Percentiles rank a stretch among this genome's conserved stretches.
phyloP scores from a whole-genome alignment of 345 rosid species.

The Orychophragmus violaceus region DNA sequence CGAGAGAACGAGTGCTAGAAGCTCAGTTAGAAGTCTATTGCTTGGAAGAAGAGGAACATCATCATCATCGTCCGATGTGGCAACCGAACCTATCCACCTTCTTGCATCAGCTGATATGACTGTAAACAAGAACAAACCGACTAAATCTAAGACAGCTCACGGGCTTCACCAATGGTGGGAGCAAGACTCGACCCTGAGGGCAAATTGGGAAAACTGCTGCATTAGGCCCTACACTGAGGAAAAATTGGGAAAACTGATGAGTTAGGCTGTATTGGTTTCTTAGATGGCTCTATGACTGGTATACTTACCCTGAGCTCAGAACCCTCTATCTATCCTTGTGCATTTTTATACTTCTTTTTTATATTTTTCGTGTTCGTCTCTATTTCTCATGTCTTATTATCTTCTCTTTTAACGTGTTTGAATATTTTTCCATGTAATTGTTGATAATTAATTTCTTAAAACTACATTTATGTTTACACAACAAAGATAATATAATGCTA shows the following conservation, averaged over 20 bases:
- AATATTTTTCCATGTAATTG: background rate
- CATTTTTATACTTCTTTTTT: background rate
- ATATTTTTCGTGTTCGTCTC: background rate
- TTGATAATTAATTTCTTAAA: background rate
- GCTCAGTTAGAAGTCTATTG: conserved; percentile 36
- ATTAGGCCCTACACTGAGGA: background rate
- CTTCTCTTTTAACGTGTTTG: background rate
- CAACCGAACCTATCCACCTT: conserved; percentile 39
- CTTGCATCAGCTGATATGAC: conserved; percentile 49
- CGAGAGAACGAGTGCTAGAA: conserved; percentile 32
- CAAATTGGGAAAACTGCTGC: background rate
- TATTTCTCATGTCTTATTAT: background rate
- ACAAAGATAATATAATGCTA: background rate
- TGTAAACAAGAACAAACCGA: conserved; percentile 26
- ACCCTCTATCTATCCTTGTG: background rate
- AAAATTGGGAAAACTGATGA: background rate
- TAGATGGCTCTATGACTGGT: background rate
- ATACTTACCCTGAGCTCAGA: background rate
- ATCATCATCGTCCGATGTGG: background rate
- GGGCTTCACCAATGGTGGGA: conserved; percentile 67
- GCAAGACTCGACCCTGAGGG: background rate
- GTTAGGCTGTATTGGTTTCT: background rate
- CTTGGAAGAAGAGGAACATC: background rate
- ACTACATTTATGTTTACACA: background rate
- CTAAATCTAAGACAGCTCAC: conserved; percentile 36